Conservation (phyloP, 2,329 filamentous ascomycete genomes). For the Xylariaceae sp. region DNA sequence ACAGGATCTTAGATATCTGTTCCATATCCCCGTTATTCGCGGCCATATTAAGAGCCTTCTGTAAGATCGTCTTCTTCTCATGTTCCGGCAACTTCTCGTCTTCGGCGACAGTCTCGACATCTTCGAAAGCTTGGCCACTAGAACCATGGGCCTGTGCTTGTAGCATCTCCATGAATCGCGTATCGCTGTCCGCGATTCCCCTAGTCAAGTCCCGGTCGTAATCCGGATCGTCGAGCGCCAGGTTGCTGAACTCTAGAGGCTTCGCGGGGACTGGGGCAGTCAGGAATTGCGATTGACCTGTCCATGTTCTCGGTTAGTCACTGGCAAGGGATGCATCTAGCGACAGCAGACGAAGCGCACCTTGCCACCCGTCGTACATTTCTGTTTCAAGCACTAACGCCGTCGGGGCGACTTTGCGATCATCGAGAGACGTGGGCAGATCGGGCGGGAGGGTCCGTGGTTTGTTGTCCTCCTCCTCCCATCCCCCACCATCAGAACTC, state of each 20-base stretch:
- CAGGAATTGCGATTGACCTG: constrained; percentile 93
- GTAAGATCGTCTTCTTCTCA: constrained; percentile 76
- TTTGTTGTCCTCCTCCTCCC: constrained; percentile 40
- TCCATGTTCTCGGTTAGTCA: constrained; percentile 20
- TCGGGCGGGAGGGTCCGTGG: constrained; percentile 66
- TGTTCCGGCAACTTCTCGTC: constrained; percentile 67
- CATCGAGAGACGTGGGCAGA: constrained; percentile 85
- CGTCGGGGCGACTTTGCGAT: constrained; percentile 64
- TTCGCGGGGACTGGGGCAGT: constrained; percentile 80
- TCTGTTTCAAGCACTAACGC: constrained; percentile 78
- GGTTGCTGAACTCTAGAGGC: constrained; percentile 73
- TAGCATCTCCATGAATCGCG: constrained; percentile 89
- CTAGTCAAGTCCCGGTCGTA: constrained; percentile 64
- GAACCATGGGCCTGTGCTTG: constrained; percentile 86
- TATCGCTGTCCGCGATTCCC: constrained; percentile 67
- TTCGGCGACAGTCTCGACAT: constrained; percentile 72
- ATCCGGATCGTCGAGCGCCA: constrained; percentile 72
- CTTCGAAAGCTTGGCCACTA: constrained; percentile 64
- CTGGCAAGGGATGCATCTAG: constrained; percentile 6
- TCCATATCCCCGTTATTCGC: constrained; percentile 92
- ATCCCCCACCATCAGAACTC: constrained; percentile 43
- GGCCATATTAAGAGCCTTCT: constrained; percentile 88
- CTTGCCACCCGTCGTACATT: constrained; percentile 99
- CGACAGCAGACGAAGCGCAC: constrained; percentile 39
- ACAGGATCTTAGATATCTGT: constrained; percentile 69